phyloP scores from a whole-genome alignment of 2,329 filamentous ascomycete genomes.

The Leptographium procerum region DNA sequence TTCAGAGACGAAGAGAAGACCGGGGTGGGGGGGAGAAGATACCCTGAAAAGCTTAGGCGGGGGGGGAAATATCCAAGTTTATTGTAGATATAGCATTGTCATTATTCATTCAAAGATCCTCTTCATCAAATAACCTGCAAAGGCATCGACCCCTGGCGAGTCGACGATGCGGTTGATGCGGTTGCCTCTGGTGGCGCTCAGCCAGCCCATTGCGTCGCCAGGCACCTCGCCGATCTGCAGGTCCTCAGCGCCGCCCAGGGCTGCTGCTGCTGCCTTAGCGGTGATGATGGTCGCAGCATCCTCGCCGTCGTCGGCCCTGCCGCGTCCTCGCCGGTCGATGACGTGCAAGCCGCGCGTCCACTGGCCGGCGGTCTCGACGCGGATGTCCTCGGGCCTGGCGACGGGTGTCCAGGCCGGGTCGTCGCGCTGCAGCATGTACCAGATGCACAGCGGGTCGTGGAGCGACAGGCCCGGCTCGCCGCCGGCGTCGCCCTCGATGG shows the following conservation, averaged over 20 bases:
- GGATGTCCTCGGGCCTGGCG: slow-evolving; percentile 62
- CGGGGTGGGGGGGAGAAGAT: slow-evolving; percentile 19
- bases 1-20: slow-evolving; percentile 13
- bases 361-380: slow-evolving; percentile 81
- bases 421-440: slow-evolving; percentile 59
- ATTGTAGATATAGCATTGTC: background rate
- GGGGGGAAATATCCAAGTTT: background rate
- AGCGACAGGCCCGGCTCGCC: slow-evolving; percentile 51
- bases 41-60: background rate
- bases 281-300: background rate
- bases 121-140: slow-evolving; percentile 55
- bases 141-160: slow-evolving; percentile 56
- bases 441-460: slow-evolving; percentile 69
- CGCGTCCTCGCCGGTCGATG: slow-evolving; percentile 57
- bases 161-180: slow-evolving; percentile 62
- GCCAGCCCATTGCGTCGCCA: slow-evolving; percentile 67
- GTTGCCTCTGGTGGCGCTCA: slow-evolving; percentile 65
- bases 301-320: slow-evolving; percentile 36
- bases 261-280: slow-evolving; percentile 17
- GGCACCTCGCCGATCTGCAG: slow-evolving; percentile 42
- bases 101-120: slow-evolving; percentile 42
- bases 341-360: slow-evolving; percentile 93
- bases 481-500: slow-evolving; percentile 42
- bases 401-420: slow-evolving; percentile 47
- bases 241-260: slow-evolving; percentile 32